Conservation (phyloP, 2,329 filamentous ascomycete genomes). For the Colletotrichum theobromicola region DNA sequence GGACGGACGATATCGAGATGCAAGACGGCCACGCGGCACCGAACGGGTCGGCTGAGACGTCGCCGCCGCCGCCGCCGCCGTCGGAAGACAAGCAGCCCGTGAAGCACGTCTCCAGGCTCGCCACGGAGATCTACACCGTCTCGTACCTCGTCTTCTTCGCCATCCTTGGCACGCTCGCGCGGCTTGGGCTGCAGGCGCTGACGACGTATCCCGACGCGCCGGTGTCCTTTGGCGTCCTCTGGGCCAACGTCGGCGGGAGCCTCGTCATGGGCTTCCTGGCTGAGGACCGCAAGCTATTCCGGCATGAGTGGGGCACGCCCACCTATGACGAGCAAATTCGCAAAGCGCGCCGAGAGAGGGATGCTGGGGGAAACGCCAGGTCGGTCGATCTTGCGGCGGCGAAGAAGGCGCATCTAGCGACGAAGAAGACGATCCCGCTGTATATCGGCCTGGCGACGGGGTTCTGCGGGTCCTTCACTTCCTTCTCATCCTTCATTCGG, state of each 20-base stretch:
- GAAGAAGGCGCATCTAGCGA: conserved; percentile 63
- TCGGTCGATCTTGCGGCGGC: conserved; percentile 45
- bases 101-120: conserved; percentile 48
- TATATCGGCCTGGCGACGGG: conserved; percentile 88
- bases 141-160: conserved; percentile 88
- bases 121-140: conserved; percentile 71
- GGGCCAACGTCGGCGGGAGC: conserved; percentile 87
- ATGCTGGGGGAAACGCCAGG: conserved; percentile 43
- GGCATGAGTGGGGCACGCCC: conserved; percentile 64
- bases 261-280: conserved; percentile 84
- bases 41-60: background rate
- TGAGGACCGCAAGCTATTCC: conserved; percentile 80
- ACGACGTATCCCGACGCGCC: conserved; percentile 82
- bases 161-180: conserved; percentile 81
- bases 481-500: conserved; percentile 84
- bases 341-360: conserved; percentile 38
- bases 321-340: conserved; percentile 40
- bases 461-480: conserved; percentile 89
- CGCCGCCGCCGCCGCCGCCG: background rate
- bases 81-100: background rate
- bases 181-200: conserved; percentile 79
- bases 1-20: background rate
- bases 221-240: conserved; percentile 74
- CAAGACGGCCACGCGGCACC: background rate
- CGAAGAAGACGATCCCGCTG: conserved; percentile 86